A percentile compares a stretch with the other conserved stretches of the same genome.
phyloP scores from a whole-genome alignment of 164 flowering plant species.

The Brasenia schreberi region DNA sequence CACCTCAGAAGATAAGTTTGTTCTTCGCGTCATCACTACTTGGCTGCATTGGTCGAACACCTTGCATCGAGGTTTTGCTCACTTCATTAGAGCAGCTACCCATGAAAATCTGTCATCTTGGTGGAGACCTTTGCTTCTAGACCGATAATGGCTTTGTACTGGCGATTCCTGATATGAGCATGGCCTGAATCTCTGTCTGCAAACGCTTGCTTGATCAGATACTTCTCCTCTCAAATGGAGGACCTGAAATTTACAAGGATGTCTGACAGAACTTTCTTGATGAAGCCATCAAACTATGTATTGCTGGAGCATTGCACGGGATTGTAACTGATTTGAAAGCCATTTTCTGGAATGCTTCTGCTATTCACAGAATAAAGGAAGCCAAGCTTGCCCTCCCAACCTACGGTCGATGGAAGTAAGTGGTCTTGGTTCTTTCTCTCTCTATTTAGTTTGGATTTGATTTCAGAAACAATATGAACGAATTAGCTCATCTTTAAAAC shows the following conservation, averaged over 20 bases:
- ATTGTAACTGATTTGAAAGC: constrained; percentile 71
- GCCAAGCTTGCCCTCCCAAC: constrained; percentile 62
- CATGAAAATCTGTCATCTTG: no score
- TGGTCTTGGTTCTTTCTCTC: background rate
- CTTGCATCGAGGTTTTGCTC: no score
- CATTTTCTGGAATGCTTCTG: constrained; percentile 50
- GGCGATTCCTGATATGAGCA: no score
- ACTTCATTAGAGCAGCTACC: no score
- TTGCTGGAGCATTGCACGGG: constrained; percentile 67
- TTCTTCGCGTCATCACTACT: no score
- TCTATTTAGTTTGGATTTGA: background rate
- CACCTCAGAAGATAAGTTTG: no score
- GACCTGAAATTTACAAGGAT: constrained; percentile 56
- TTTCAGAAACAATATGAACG: no score
- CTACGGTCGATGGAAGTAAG: constrained; percentile 81
- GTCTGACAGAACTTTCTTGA: constrained; percentile 76
- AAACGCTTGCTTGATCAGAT: constrained; percentile 27
- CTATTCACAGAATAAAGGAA: constrained; percentile 57
- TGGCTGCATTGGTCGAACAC: no score
- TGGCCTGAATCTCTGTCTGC: no score
- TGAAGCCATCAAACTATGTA: constrained; percentile 63
- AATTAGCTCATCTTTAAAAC: no score
- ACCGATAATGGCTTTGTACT: no score
- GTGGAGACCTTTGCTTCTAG: no score
- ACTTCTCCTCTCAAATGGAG: constrained; percentile 82